A percentile compares a stretch with the other conserved stretches of the same genome.
phyloP scores from a whole-genome alignment of 1,139 yeast genomes.

The Yarrowia galli region DNA sequence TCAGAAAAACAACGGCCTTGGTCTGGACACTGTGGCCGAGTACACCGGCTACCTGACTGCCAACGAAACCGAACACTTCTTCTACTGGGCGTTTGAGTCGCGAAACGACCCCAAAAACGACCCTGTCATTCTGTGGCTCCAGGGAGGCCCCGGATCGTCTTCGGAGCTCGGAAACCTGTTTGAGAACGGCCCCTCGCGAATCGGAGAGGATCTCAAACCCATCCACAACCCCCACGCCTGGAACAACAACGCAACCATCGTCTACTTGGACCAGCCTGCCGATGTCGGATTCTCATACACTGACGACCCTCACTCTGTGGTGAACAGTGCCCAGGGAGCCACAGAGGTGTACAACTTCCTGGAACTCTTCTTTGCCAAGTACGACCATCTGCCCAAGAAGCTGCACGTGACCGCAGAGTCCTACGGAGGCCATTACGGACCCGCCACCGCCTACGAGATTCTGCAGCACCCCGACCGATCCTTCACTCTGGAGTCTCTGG shows the following conservation, averaged over 20 bases:
- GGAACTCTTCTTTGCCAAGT: constrained; percentile 69
- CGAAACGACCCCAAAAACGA: constrained; percentile 68
- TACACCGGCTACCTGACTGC: constrained; percentile 37
- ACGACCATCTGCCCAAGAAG: constrained; percentile 51
- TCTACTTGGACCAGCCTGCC: constrained; percentile 69
- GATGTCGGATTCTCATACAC: constrained; percentile 71
- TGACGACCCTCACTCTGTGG: constrained; percentile 58
- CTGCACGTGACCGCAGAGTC: constrained; percentile 82
- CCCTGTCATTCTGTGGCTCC: constrained; percentile 71
- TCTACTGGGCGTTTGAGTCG: constrained; percentile 77
- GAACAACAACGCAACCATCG: constrained; percentile 67
- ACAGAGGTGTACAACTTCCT: constrained; percentile 71
- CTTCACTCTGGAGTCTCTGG: constrained; percentile 65
- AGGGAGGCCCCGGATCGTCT: constrained; percentile 81
- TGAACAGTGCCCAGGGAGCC: constrained; percentile 67
- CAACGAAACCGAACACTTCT: constrained; percentile 50
- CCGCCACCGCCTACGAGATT: constrained; percentile 71
- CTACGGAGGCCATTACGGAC: constrained; percentile 79
- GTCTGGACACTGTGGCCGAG: constrained; percentile 31
- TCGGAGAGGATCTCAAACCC: constrained; percentile 48
- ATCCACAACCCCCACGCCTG: constrained; percentile 63
- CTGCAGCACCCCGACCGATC: constrained; percentile 57
- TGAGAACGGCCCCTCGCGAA: constrained; percentile 68
- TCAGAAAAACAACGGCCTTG: constrained; percentile 41
- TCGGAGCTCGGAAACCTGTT: constrained; percentile 69